A percentile compares a stretch with the other conserved stretches of the same genome.
These are phyloP conservation scores for Sporisorium graminicola DNA, from an alignment of 1,284 basidiomycete genomes.

Conservation along the genomic window DNA sequence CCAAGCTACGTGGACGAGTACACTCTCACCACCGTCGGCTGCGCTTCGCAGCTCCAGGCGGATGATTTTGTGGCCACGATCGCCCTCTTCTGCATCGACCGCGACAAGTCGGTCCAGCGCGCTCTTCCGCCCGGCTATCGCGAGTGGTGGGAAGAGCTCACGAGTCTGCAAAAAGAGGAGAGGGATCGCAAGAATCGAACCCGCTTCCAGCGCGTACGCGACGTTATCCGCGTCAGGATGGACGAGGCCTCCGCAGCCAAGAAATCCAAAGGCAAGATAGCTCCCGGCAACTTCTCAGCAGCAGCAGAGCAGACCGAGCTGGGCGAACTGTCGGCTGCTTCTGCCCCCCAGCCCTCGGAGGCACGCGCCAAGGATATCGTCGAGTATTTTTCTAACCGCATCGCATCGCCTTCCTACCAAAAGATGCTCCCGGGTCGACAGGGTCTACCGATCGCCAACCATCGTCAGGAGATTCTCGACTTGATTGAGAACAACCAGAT, in stretches of 20 bases:
- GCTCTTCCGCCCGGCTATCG: conserved; percentile 83
- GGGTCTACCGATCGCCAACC: conserved; percentile 86
- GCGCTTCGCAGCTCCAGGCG: conserved; percentile 81
- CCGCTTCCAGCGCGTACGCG: conserved; percentile 73
- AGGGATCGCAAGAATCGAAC: conserved; percentile 79
- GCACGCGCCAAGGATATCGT: conserved; percentile 41
- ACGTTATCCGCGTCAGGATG: conserved; percentile 76
- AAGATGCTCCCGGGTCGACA: conserved; percentile 86
- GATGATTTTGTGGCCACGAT: conserved; percentile 91
- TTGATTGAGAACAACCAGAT: conserved; percentile 84
- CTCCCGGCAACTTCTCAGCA: conserved; percentile 8
- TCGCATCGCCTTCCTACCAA: conserved; percentile 75
- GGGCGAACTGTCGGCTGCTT: conserved; percentile 47
- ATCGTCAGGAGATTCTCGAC: conserved; percentile 81
- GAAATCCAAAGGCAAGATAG: conserved; percentile 48
- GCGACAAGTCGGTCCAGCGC: conserved; percentile 67
- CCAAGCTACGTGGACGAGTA: conserved; percentile 76
- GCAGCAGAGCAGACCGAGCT: conserved; percentile 41
- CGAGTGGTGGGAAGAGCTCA: conserved; percentile 93
- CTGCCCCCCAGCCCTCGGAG: conserved; percentile 41
- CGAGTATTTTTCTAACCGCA: conserved; percentile 36
- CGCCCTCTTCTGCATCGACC: conserved; percentile 76
- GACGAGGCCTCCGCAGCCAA: conserved; percentile 60
- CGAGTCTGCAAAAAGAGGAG: conserved; percentile 75
- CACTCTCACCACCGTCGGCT: conserved; percentile 87